Percentiles rank a stretch among this genome's conserved stretches.
Conservation (phyloP, 257 asterid species). For the Knoxia roxburghii region DNA sequence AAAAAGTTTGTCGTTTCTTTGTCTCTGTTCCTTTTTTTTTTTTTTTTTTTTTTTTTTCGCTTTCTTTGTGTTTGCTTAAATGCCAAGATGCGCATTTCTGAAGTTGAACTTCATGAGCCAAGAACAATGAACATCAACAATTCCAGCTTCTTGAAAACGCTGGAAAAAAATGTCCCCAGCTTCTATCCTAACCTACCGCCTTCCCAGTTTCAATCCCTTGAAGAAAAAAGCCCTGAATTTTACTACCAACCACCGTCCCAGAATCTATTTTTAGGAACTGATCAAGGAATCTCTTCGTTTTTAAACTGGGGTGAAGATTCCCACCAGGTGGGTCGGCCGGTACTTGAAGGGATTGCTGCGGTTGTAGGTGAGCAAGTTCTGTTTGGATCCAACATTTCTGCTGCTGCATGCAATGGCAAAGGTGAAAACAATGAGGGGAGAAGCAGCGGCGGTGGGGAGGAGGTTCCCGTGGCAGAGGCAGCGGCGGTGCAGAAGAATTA, state of each 20-base stretch:
- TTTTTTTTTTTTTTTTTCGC: too few relatives aligned
- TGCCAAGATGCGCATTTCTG: neutral
- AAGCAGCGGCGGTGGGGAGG: neutral
- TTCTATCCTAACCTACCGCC: constrained; percentile 19
- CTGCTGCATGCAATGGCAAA: neutral
- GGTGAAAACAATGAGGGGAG: neutral
- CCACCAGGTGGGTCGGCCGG: constrained; percentile 24
- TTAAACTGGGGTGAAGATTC: neutral
- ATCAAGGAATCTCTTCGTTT: neutral
- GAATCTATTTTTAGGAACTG: too few relatives aligned
- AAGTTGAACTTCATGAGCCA: constrained; percentile 5
- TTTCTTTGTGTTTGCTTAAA: neutral
- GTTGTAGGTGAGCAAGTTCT: constrained; percentile 74
- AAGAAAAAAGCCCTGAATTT: constrained; percentile 9
- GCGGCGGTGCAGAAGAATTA: constrained; percentile 31
- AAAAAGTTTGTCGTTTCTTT: too few relatives aligned
- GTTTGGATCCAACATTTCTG: constrained; percentile 25
- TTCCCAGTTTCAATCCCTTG: constrained; percentile 9
- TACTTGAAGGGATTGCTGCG: constrained; percentile 82
- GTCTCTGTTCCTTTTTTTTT: too few relatives aligned
- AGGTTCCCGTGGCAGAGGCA: neutral
- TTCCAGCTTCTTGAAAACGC: constrained; percentile 16
- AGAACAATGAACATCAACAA: constrained; percentile 10
- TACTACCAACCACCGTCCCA: constrained; percentile 7
- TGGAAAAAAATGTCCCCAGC: constrained; percentile 17